These are phyloP conservation scores for Neurospora sp. DNA, from an alignment of 495 filamentous ascomycete species.

Conservation along the genomic window DNA sequence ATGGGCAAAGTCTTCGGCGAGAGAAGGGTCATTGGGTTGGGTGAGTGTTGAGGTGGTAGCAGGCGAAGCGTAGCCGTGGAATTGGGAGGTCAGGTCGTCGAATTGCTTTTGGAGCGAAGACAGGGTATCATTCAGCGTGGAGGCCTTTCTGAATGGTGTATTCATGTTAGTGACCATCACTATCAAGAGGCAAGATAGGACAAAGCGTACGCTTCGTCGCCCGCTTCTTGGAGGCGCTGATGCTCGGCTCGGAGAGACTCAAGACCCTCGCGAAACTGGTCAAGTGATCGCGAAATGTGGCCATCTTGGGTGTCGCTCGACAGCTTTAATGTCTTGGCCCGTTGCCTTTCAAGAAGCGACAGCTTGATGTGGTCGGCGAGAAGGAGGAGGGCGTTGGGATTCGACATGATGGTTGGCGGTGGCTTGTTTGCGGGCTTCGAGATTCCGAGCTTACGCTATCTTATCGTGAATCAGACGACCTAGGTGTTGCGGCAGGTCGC, in stretches of 20 bases:
- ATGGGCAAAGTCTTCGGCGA: constrained; percentile 56
- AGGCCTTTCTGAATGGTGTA: constrained; percentile 28
- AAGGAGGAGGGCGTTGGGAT: constrained; percentile 57
- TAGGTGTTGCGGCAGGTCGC: background rate
- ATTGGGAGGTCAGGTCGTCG: constrained; percentile 47
- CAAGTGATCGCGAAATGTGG: constrained; percentile 80
- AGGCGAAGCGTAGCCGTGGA: constrained; percentile 48
- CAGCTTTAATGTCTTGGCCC: constrained; percentile 78
- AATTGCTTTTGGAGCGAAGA: constrained; percentile 47
- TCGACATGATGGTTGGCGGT: constrained; percentile 32
- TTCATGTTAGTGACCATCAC: background rate
- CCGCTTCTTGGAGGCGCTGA: constrained; percentile 46
- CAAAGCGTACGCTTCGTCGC: constrained; percentile 43
- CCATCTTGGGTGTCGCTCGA: constrained; percentile 73
- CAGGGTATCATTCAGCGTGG: constrained; percentile 37
- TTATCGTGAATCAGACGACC: background rate
- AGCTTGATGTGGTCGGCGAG: constrained; percentile 73
- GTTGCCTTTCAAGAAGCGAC: constrained; percentile 76
- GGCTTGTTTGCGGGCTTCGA: background rate
- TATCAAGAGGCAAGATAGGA: background rate
- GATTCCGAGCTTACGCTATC: background rate
- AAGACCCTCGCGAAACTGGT: constrained; percentile 76
- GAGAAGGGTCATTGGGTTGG: constrained; percentile 57
- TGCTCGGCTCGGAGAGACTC: constrained; percentile 62
- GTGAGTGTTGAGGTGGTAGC: constrained; percentile 40